Conservation (phyloP, 192 early-diverging fungal species). For the Coemansia aciculifera region DNA sequence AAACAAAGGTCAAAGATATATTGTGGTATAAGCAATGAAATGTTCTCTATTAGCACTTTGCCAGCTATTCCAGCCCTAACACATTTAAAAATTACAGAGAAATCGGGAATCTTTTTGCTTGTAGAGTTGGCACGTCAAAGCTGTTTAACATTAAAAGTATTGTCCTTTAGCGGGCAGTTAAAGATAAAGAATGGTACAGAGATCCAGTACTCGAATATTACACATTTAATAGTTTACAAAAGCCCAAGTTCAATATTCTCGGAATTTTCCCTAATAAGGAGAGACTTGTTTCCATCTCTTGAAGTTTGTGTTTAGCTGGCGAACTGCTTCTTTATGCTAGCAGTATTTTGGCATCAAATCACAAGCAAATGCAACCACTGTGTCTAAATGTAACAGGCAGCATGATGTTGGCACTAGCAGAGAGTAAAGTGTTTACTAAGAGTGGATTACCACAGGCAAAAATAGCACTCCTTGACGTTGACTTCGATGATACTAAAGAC, state of each 20-base stretch:
- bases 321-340: neutral
- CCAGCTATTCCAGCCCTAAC: neutral
- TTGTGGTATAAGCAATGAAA: neutral
- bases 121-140: neutral
- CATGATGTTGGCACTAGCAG: neutral
- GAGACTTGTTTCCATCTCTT: neutral
- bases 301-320: neutral
- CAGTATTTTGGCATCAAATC: neutral
- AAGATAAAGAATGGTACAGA: neutral
- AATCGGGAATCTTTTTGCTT: neutral
- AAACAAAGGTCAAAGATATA: neutral
- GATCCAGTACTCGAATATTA: neutral
- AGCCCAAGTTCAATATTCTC: neutral
- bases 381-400: neutral
- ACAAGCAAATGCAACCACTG: neutral
- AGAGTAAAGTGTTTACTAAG: neutral
- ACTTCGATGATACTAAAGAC: neutral
- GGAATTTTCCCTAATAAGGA: neutral
- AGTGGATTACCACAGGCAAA: constrained; percentile 1
- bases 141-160: neutral
- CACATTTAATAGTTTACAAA: neutral
- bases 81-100: neutral
- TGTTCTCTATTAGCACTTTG: neutral
- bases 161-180: neutral
- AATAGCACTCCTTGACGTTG: neutral